Percentiles rank a stretch among this genome's conserved stretches.
Conservation (phyloP, 148 eudicot genomes). For the Vaccinium macrocarpon region DNA sequence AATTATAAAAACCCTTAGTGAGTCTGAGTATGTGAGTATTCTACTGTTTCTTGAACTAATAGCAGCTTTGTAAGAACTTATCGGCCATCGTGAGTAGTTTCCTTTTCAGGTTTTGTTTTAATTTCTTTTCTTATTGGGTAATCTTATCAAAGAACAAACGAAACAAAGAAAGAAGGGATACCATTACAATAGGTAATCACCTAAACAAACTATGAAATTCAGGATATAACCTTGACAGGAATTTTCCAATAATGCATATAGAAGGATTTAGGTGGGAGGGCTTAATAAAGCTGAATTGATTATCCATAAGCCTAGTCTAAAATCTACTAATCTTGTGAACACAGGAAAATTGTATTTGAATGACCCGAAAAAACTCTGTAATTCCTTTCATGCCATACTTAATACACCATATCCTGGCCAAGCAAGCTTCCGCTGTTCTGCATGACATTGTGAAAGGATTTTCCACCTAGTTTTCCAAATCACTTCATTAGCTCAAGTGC, state of each 20-base stretch:
- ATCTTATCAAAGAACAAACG: background rate
- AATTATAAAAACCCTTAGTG: background rate
- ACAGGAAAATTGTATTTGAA: too few relatives aligned
- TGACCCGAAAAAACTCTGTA: too few relatives aligned
- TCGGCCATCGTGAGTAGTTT: background rate
- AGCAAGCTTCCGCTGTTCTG: background rate
- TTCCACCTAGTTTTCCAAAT: background rate
- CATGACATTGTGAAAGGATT: background rate
- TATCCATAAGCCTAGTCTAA: background rate
- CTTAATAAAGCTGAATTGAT: background rate
- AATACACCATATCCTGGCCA: background rate
- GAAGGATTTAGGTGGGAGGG: background rate
- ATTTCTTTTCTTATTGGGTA: background rate
- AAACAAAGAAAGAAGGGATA: background rate
- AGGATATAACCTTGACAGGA: background rate
- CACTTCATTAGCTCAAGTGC: background rate
- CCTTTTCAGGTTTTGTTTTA: background rate
- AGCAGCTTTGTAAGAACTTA: background rate
- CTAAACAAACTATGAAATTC: background rate
- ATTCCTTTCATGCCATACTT: too few relatives aligned
- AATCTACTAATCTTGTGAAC: too few relatives aligned
- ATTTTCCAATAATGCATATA: background rate
- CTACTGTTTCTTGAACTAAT: background rate
- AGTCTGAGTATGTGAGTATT: background rate
- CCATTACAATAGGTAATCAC: background rate